Evolutionary conservation across 169 alveolate genomes (phyloP).

Genomic region (Plasmodium vivax): DNA sequence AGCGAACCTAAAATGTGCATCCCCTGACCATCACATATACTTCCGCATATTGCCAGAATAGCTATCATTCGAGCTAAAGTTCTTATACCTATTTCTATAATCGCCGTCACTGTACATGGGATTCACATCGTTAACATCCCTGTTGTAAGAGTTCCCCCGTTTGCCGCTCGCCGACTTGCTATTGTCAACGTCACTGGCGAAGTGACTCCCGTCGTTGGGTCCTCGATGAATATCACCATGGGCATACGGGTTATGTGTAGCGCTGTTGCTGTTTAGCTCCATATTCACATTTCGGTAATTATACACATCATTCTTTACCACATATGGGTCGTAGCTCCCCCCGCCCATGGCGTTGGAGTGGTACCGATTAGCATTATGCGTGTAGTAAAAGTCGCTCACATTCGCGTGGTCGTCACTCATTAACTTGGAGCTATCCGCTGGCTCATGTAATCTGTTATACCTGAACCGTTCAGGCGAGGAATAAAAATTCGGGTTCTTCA

Average conservation of each 20-base stretch:
- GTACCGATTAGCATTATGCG: not conserved
- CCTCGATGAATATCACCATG: slow-evolving; percentile 11
- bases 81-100: slow-evolving; percentile 28
- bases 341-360: not conserved
- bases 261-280: slow-evolving; percentile 5
- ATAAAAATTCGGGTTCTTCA: slow-evolving; percentile 28
- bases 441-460: slow-evolving; percentile 32
- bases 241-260: not conserved
- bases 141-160: slow-evolving; percentile 4
- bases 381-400: not conserved
- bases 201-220: not conserved
- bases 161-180: not conserved
- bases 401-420: slow-evolving; percentile 14
- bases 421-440: slow-evolving; percentile 10
- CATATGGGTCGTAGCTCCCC: slow-evolving; percentile 31
- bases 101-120: slow-evolving; percentile 4
- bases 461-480: slow-evolving; percentile 25
- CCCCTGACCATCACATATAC: slow-evolving; percentile 2
- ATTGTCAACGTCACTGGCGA: slow-evolving; percentile 5
- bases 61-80: slow-evolving; percentile 1
- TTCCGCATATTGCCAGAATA: slow-evolving; percentile 5
- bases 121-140: slow-evolving; percentile 15
- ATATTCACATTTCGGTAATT: slow-evolving; percentile 22
- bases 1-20: not conserved
- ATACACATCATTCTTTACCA: slow-evolving; percentile 31